A percentile compares a stretch with the other conserved stretches of the same genome.
Conservation (phyloP, 345 rosid genomes). For the Rhodamnia rubescens region DNA sequence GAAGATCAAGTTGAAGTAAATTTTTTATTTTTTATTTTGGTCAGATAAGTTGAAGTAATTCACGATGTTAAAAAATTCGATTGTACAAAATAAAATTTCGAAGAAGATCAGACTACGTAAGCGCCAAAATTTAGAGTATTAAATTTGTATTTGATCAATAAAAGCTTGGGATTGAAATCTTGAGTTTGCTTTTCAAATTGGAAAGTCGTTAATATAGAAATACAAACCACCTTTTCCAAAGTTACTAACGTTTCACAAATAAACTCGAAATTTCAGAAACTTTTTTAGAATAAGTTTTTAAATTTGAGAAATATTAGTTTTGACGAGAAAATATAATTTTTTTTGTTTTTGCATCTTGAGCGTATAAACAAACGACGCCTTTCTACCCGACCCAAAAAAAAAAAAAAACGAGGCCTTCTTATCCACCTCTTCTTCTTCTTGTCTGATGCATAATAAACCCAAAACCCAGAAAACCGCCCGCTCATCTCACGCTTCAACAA, state of each 20-base stretch:
- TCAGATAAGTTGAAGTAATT: not conserved
- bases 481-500: not conserved
- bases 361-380: no score
- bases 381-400: no score
- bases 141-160: not conserved
- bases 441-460: not conserved
- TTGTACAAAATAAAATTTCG: not conserved
- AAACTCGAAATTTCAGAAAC: no score
- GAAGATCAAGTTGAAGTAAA: not conserved
- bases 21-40: no score
- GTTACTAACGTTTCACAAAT: no score
- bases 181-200: not conserved
- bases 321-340: no score
- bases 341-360: no score
- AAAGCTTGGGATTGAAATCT: not conserved
- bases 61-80: not conserved
- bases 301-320: not conserved
- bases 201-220: no score
- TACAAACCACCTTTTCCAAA: no score
- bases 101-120: not conserved
- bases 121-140: not conserved
- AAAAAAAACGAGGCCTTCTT: no score
- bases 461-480: not conserved
- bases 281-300: not conserved
- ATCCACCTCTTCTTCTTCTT: not conserved